Base-by-base conservation (phyloP, 2,329 filamentous ascomycete species). In the Diaporthe vaccinii region DNA sequence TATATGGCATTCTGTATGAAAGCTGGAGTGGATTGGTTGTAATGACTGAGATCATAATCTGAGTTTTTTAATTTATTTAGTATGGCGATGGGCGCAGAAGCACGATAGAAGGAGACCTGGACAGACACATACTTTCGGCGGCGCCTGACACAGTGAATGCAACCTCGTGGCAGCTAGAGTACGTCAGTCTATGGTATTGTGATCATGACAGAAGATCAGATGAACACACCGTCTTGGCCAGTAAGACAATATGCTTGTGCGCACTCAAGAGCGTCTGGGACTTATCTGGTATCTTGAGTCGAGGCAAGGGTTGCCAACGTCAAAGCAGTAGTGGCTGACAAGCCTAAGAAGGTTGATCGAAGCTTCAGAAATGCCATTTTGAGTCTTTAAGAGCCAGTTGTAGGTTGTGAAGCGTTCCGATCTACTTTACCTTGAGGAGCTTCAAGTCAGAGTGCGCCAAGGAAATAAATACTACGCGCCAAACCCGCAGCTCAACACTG, bases 11-110 rank as follows among this genome's bases (percentile, higher is more conserved):
- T 25, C 17, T 67, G 44, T 2, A 67, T 49, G 28, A 49, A 67
- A 12, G 61, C 25, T 2, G 44, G 12, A 15, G 28, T n/a, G 2
- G 61, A 39, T 15, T 39, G 65, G 46, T 53, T 68, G 65, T 53
- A 53, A 7, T 68, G 46, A 28, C 46, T 53, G 22, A 53, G 65
- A 39, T 68, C 65, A 68, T 53, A 41, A 20, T 68, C 31, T 68
- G 31, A 28, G 1, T 15, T n/a, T n/a, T n/a, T n/a, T n/a, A n/a
- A n/a, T 5, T 17, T 7, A 3, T 7, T 53, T 4, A 68, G 4
- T 36, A 68, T 20, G 1, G 3, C 31, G 22, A 25, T 17, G 2
- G 12, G 3, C 9, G 2, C 12, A 9, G 12, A 68, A 4, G 22
- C 2, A 28, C 9, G 15, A 9, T 41, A 4, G n/a, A 28, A 17